Percentiles rank a stretch among this genome's conserved stretches.
Evolutionary conservation across 345 rosid genomes (phyloP).

Genomic region (Aurinia saxatilis): DNA sequence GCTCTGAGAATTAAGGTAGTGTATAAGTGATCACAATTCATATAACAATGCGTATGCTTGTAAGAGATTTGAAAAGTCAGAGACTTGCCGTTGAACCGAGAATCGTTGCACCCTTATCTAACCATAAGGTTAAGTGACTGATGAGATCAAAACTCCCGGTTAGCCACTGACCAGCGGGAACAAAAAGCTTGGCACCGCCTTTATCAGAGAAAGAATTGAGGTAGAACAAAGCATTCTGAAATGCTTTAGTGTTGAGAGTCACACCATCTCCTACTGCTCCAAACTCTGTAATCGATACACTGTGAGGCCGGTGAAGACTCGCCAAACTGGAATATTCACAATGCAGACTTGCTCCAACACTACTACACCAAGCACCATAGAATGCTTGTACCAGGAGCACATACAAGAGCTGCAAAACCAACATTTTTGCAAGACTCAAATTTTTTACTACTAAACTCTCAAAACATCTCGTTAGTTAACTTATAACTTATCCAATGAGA

Average conservation of each 20-base stretch:
- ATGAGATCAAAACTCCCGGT: slow-evolving; percentile 97
- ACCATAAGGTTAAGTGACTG: slow-evolving; percentile 89
- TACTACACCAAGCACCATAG: slow-evolving; percentile 40
- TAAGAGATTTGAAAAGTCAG: not conserved
- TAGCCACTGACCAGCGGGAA: slow-evolving; percentile 93
- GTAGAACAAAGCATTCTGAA: slow-evolving; percentile 96
- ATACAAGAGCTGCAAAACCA: slow-evolving; percentile 54
- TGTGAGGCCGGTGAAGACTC: slow-evolving; percentile 67
- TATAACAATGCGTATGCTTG: slow-evolving; percentile 1
- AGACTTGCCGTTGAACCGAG: slow-evolving; percentile 79
- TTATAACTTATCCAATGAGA: not conserved
- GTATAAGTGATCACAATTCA: not conserved
- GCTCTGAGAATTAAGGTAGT: slow-evolving; percentile 31
- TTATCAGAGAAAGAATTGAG: slow-evolving; percentile 93
- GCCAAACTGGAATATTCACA: slow-evolving; percentile 44
- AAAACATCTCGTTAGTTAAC: not conserved
- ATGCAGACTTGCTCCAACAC: too few species aligned
- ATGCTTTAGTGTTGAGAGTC: slow-evolving; percentile 92
- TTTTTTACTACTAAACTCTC: slow-evolving; percentile 5
- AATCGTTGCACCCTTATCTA: slow-evolving; percentile 83
- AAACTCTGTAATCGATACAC: slow-evolving; percentile 90
- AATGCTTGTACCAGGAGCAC: slow-evolving; percentile 64
- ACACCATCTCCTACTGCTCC: slow-evolving; percentile 99
- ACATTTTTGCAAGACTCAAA: not conserved
- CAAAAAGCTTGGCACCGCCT: slow-evolving; percentile 97